Conservation (phyloP, 2,329 filamentous ascomycete genomes). For the Hymenoscyphus fructigenus region DNA sequence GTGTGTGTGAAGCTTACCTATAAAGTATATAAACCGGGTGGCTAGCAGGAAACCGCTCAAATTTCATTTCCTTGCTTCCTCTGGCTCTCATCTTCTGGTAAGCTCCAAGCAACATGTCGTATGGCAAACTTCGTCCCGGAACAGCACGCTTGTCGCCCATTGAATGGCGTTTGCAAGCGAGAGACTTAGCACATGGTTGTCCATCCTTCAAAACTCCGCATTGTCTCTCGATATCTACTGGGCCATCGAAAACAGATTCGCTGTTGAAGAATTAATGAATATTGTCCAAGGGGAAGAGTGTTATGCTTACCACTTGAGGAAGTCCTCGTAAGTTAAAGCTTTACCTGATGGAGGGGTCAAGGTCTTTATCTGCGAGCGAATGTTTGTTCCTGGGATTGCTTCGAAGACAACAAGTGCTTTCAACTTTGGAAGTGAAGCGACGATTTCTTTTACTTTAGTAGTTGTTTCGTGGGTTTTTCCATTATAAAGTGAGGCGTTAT, state of each 20-base stretch:
- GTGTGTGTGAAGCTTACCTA: slow-evolving; percentile 38
- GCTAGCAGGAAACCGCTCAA: slow-evolving; percentile 77
- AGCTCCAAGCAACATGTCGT: slow-evolving; percentile 84
- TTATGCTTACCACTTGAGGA: slow-evolving; percentile 39
- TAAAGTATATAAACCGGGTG: slow-evolving; percentile 94
- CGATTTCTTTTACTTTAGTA: slow-evolving; percentile 76
- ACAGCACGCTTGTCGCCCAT: slow-evolving; percentile 93
- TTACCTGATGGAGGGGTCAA: slow-evolving; percentile 9
- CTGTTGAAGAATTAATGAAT: neutral
- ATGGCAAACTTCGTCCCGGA: slow-evolving; percentile 80
- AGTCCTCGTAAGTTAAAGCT: slow-evolving; percentile 41
- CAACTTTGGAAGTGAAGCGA: slow-evolving; percentile 59
- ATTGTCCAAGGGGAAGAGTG: neutral
- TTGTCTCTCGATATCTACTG: slow-evolving; percentile 90
- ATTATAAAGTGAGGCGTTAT: slow-evolving; percentile 89
- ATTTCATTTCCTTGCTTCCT: slow-evolving; percentile 48
- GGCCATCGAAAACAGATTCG: slow-evolving; percentile 42
- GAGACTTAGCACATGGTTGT: slow-evolving; percentile 79
- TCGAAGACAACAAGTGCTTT: slow-evolving; percentile 73
- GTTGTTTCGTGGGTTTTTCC: slow-evolving; percentile 82
- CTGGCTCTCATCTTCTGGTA: slow-evolving; percentile 83
- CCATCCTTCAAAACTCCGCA: slow-evolving; percentile 89
- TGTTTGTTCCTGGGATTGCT: slow-evolving; percentile 49
- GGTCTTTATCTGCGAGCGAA: slow-evolving; percentile 36
- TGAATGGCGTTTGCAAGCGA: slow-evolving; percentile 90